Conservation (phyloP, 345 rosid species). For the Citrus hindsii region DNA sequence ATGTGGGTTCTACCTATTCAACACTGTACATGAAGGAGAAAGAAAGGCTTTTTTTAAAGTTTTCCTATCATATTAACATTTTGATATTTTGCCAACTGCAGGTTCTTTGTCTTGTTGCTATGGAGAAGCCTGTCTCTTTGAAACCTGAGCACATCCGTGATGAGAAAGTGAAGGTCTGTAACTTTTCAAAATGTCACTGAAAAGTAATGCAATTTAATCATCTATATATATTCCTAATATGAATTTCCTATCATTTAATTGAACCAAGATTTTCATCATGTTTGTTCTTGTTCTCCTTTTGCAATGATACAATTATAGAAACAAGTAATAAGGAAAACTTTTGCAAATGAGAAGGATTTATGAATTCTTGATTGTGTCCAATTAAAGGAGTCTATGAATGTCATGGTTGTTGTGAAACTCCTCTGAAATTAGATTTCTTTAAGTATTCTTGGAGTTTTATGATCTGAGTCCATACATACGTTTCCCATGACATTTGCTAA, state of each 20-base stretch:
- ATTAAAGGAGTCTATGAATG: not conserved
- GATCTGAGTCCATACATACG: not conserved
- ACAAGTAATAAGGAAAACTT: not conserved
- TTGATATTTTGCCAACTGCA: slow-evolving; percentile 29
- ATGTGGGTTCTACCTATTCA: not conserved
- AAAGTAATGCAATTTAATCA: not conserved
- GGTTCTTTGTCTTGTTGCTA: slow-evolving; percentile 93
- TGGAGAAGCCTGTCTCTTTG: slow-evolving; percentile 98
- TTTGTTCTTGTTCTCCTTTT: not conserved
- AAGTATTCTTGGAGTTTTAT: slow-evolving; percentile 1
- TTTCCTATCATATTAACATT: not conserved
- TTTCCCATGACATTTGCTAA: slow-evolving; percentile 17
- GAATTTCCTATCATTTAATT: not conserved
- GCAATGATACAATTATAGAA: not conserved
- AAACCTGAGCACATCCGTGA: slow-evolving; percentile 98
- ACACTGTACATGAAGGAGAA: not conserved
- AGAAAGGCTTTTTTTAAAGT: not conserved
- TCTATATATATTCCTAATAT: not conserved
- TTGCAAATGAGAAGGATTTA: not conserved
- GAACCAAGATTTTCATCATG: not conserved
- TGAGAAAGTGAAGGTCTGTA: slow-evolving; percentile 94
- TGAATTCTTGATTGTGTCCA: not conserved
- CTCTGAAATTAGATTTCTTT: not conserved
- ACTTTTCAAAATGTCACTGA: slow-evolving; percentile 1
- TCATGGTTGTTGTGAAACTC: not conserved